Evolutionary conservation across 108 stramenopile genomes (phyloP), one percentile per base, ranked within the genome.

Genomic region (Skeletonema menzelii): DNA sequence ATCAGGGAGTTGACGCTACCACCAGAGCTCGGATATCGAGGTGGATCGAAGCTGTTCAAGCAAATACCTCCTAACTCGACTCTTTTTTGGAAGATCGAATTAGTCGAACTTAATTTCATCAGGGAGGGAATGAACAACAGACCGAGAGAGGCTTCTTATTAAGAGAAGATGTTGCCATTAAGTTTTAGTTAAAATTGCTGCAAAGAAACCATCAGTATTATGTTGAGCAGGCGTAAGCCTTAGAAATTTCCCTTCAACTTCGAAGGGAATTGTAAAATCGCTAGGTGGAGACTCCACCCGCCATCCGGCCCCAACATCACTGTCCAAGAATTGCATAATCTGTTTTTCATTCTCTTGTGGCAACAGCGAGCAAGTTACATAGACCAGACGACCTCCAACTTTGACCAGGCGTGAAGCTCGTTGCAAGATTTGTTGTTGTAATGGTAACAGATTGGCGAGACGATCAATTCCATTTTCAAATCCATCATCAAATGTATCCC

Each of bases 31-130:
- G 85, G 65, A 1, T 85, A 88, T 55, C 7, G 22, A 1, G 83
- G 87, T 5, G 85, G 79, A 0, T 66, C 69, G n/a, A 72, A 67
- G 19, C 12, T 80, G 44, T 88, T 75, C 47, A 59, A 63, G 20
- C 49, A 53, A 53, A 84, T 88, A 46, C 84, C 84, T 15, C 59
- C 67, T 20, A 47, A 75, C 34, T 57, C 77, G 17, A 46, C 14
- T 19, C 42, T 88, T 27, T 74, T 66, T 38, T 88, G 87, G 87
- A 79, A 58, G 14, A 70, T 88, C 0, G 47, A 84, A 31, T 63
- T 88, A 10, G 70, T 88, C 0, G 42, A 31, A 8, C 15, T 73
- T 6, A 73, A 73, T 59, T 73, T 68, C 6, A 58, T 65, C 64
- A 53, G 24, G 17, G 64, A 65, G 47, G 64, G 64, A 27, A 57